Base-by-base conservation (phyloP, 345 rosid genomes). In the Eucalyptus albens region DNA sequence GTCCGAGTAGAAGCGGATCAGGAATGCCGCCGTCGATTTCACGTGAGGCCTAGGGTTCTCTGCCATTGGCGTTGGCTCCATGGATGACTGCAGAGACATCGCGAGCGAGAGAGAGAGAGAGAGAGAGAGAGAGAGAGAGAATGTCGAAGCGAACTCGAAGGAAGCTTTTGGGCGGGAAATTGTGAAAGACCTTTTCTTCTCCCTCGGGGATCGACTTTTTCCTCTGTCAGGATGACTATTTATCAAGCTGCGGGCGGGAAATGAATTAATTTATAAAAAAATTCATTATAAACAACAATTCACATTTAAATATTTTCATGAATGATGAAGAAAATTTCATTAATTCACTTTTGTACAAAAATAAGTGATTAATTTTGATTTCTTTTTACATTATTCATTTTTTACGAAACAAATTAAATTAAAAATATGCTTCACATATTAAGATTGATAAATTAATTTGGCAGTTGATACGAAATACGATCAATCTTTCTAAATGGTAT, bases 11-110 rank as follows among this genome's bases (percentile, higher is more conserved):
- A 91, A 88, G 27, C 90, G 90, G 4, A 97, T 91, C 49, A 97
- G 94, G 91, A 94, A 97, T 90, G 93, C 94, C 24, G 96, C 94
- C 89, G 94, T 56, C 4, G 94, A 49, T 89, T 94, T 93, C 89
- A 92, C 86, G 29, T 92, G 91, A 44, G 45, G 72, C 1, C 89
- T 87, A 50, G 95, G 90, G 51, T 90, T 87, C 26, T 86, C 87
- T 13, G 85, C 92, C 81, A 69, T 69, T 33, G 11, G 44, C 81
- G 5, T 33, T 4, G 81, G 11, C 87, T 86, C 59, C 87, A 55
- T 86, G 26, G 16, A 50, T 45, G 87, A 50, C 59, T 31, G 37
- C 27, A 37, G 44, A 69, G 81, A 17, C 4, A 65, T 15, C 31
- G 8, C 21, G 5, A 6, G 40, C 40, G 37, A 42, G 42, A 21